Base-by-base conservation (phyloP, 139 green algal species). In the Chlorella vulgaris region DNA sequence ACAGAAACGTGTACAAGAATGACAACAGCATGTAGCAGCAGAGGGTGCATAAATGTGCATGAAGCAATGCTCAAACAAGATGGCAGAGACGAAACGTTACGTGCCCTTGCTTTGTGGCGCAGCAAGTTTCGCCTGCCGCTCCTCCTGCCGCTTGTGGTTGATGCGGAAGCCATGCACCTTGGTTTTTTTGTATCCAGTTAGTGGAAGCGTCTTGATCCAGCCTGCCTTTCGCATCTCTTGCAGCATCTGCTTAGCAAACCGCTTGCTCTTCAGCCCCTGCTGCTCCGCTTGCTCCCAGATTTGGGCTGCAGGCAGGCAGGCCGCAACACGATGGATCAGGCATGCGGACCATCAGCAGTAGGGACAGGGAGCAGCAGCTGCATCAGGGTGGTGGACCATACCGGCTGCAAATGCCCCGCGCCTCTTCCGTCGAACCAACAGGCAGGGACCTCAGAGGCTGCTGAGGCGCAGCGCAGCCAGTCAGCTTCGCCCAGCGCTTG, bases 171-270 rank as follows among this genome's bases (percentile, higher is more conserved):
- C 73, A 53, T 68, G 68, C 26, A 36, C 53, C 1, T 22, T 7
- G 73, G 51, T 79, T 79, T 58, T 61, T 69, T 58, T 15, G 13
- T 24, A 10, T 58, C 13, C 47, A 10, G 74, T 26, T 19, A 69
- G 35, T 4, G 74, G 74, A 55, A 60, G 33, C n/a, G 74, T 61
- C n/a, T 43, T n/a, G 3, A 80, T 38, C 28, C 19, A 55, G n/a
- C 58, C 58, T 0, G 28, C 55, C n/a, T 60, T 31, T 13, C 33
- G 31, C 28, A 80, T 38, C 58, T 80, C 38, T 38, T 61, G 58
- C 43, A 88, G 78, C 83, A 88, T 88, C 29, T 53, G 35, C 35
- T 88, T 88, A 4, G 79, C 85, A 47, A 78, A 83, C 65, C 84
- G 61, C 69, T 88, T 88, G 70, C 61, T 80, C 47, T 79, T 82